Evolutionary conservation across 225 moss, liverwort and hornwort genomes (phyloP), one percentile per base, ranked within the genome.

Genomic region (Physcomitrium patens): DNA sequence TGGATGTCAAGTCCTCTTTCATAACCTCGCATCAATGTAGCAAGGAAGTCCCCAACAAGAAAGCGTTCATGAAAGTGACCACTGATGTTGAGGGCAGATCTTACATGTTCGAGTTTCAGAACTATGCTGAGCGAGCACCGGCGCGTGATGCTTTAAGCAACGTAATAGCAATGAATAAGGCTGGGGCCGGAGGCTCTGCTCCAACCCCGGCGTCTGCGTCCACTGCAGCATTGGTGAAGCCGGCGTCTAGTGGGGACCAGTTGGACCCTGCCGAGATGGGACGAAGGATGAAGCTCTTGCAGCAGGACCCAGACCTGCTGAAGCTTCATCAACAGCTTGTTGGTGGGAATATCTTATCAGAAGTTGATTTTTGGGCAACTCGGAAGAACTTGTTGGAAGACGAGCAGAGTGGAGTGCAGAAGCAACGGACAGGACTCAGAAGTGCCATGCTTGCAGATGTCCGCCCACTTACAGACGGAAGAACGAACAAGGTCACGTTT

Each of bases 391-490:
- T 93, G 85, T 76, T 93, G 59, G 97, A 90, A 54, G 93, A 91
- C 48, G 94, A 94, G 60, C 76, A 83, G 70, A 79, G 72, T 55
- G 86, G 80, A 47, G 80, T 41, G 28, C 78, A 89, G 75, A 94
- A 89, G 79, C 97, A 99, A 69, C 90, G 87, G 67, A 88, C 87
- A 10, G 97, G 97, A 28, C 86, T 99, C 27, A 93, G 90, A 73
- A 99, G 92, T 69, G 94, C 91, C 26, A 99, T 99, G 97, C 94
- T 97, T 54, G 97, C 94, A 10, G 97, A 97, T 74, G 93, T 94
- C 17, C 91, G 94, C 13, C 97, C 94, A 8, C 71, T 93, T 37
- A 93, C 97, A 64, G 97, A 97, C 48, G 97, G 97, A 49, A 80
- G 87, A 75, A 94, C 93, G 5, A 99, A 99, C 71, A 99, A 94